Evolutionary conservation across 345 rosid genomes (phyloP), one percentile per base, ranked within the genome.

Genomic region (Brassica rapa): DNA sequence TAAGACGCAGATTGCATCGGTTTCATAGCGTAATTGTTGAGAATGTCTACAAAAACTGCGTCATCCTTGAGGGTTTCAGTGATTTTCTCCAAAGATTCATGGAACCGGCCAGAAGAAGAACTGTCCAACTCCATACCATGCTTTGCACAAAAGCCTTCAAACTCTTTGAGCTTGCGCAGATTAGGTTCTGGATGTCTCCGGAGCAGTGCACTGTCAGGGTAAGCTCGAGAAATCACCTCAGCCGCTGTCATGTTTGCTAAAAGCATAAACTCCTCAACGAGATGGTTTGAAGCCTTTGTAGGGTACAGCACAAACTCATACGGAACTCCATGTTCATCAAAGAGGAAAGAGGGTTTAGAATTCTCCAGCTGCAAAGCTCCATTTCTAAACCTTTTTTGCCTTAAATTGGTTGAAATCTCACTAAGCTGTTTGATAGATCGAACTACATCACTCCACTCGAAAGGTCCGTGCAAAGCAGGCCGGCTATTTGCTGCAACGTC

Each of bases 221-320:
- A 92, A 82, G 94, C 93, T 86, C 90, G 87, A 60, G 89, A 86
- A 72, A 89, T 89, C 79, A 94, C 85, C 84, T 94, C 97, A 71
- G 98, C 98, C 10, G 91, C 91, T 11, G 98, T 92, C 68, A 62
- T 82, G 72, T 91, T 94, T 8, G 98, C 98, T 84, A 94, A 83
- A 75, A 94, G 95, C 98, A 94, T 92, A 68, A 94, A 89, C 86
- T 94, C 98, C 88, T 91, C 97, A 56, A 94, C 91, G 32, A 94
- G 85, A 77, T 86, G 84, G 72, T 86, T 87, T 1, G 93, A 92
- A 73, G 83, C 88, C 66, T 72, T 85, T 69, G 51, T 71, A 60
- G 77, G 85, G 51, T 62, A 81, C 65, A 85, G 80, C 80, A 77
- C 73, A 69, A 86, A 85, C 63, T 92, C 97, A 33, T 85, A 86